Percentiles rank a stretch among this genome's conserved stretches.
These are phyloP conservation scores for Colletotrichum incanum DNA, from an alignment of 2,329 filamentous ascomycete genomes.

Conservation along the genomic window DNA sequence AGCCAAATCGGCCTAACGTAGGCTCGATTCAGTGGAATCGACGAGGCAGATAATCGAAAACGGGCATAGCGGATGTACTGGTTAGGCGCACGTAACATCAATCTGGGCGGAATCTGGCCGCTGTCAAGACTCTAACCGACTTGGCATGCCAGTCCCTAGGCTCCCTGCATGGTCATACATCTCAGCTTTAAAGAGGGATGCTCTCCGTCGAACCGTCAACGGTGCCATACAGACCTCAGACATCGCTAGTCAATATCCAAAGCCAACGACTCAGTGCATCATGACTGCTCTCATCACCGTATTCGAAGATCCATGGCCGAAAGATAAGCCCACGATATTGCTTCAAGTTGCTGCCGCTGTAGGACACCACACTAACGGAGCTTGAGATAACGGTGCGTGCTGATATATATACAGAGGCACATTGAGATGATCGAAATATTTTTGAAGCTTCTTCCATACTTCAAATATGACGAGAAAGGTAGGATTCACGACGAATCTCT, in stretches of 20 bases:
- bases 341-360: constrained; percentile 25
- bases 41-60: constrained; percentile 14
- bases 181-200: background rate
- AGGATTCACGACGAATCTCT: constrained; percentile 37
- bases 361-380: background rate
- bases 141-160: constrained; percentile 10
- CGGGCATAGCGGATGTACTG: constrained; percentile 8
- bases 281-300: constrained; percentile 1
- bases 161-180: background rate
- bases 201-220: too few relatives aligned
- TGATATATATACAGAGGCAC: constrained; percentile 27
- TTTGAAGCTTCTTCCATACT: constrained; percentile 39
- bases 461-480: constrained; percentile 28
- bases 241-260: background rate
- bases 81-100: background rate
- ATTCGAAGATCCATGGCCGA: constrained; percentile 30
- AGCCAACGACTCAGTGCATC: background rate
- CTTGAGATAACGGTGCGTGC: too few relatives aligned
- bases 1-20: constrained; percentile 1
- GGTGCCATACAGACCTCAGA: background rate
- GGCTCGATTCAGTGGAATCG: background rate
- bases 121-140: constrained; percentile 7
- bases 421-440: constrained; percentile 40
- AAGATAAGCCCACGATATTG: background rate
- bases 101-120: constrained; percentile 21